Evolutionary conservation across 345 rosid species (phyloP).

Genomic region (Psidium friedrichsthalianum): DNA sequence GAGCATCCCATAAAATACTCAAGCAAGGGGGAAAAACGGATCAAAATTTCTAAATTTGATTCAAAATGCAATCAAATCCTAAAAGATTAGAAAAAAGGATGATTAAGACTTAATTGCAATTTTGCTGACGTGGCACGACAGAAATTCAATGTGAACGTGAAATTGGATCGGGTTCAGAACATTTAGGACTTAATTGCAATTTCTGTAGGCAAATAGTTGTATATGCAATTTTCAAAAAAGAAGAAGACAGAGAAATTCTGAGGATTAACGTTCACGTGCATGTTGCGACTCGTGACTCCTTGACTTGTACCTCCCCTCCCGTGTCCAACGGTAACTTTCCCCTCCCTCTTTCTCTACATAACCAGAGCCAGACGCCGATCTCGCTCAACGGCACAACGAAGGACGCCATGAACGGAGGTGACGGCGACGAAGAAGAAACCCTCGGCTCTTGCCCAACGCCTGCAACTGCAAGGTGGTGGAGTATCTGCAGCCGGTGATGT

Average conservation of each 20-base stretch:
- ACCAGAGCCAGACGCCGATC: background rate
- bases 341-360: background rate
- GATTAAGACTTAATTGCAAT: too few relatives aligned
- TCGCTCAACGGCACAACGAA: background rate
- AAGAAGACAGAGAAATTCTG: background rate
- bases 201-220: too few relatives aligned
- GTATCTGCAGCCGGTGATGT: conserved; percentile 64
- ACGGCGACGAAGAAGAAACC: conserved; percentile 23
- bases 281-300: background rate
- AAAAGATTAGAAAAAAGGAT: background rate
- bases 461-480: conserved; percentile 54
- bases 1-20: background rate
- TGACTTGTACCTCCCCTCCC: background rate
- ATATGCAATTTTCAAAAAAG: too few relatives aligned
- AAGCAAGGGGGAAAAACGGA: background rate
- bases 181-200: background rate
- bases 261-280: background rate
- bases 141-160: background rate
- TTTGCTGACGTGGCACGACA: background rate
- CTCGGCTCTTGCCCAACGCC: conserved; percentile 21
- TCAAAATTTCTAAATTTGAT: background rate
- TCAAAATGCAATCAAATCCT: background rate
- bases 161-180: background rate
- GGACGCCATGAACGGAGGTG: background rate
- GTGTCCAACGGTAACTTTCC: conserved; percentile 1